Percentiles rank a stretch among this genome's conserved stretches.
Evolutionary conservation across 192 early-diverging fungal genomes (phyloP).

Genomic region (Backusella mclennaniae): DNA sequence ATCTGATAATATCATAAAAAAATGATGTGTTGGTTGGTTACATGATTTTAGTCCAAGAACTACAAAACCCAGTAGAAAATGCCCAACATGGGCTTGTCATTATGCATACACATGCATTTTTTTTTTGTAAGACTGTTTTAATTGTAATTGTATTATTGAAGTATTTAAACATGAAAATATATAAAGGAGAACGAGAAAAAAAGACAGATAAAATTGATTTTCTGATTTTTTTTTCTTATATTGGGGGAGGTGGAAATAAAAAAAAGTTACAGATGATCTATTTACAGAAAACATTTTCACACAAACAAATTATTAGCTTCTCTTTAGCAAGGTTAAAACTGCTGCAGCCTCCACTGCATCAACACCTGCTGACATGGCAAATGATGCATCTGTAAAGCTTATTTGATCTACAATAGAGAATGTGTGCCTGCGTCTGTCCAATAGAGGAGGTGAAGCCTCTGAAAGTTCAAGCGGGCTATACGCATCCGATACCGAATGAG

Average conservation of each 20-base stretch:
- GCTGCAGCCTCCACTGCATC: conserved; percentile 38
- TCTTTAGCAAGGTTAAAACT: conserved; percentile 31
- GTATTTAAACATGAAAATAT: background rate
- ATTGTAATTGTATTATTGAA: too few species aligned
- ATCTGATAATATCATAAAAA: background rate
- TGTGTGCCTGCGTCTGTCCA: conserved; percentile 15
- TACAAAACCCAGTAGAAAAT: background rate
- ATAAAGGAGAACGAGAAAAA: background rate
- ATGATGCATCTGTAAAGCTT: background rate
- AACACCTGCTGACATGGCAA: conserved; percentile 20
- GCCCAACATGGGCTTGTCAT: background rate
- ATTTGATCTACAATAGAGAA: conserved; percentile 13
- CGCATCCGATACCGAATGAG: conserved; percentile 6
- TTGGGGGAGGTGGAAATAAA: background rate
- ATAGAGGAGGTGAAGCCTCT: background rate
- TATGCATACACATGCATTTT: background rate
- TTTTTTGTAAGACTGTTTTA: background rate
- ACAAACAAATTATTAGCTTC: conserved; percentile 17
- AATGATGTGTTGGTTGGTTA: too few species aligned
- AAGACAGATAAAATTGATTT: background rate
- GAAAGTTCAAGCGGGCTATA: conserved; percentile 5
- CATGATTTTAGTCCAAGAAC: background rate
- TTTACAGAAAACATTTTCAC: background rate
- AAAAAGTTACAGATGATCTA: background rate
- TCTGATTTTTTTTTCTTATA: background rate